A percentile compares a stretch with the other conserved stretches of the same genome.
Evolutionary conservation across 306 rosid genomes (phyloP).

Genomic region (Bauhinia variegata): DNA sequence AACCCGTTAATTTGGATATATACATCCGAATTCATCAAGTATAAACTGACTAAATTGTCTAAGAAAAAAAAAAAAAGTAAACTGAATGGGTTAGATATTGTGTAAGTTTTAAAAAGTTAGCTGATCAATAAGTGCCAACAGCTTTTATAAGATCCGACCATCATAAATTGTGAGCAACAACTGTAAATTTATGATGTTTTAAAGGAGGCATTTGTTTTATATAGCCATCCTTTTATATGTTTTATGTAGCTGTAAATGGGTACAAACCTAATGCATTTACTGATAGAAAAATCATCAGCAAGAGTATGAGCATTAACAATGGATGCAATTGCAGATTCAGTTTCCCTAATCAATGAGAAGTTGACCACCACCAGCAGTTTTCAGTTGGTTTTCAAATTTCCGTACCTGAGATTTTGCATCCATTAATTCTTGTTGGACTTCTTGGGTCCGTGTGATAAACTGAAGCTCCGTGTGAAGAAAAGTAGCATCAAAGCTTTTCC

Average conservation of each 20-base stretch:
- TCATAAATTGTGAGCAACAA: constrained; percentile 7
- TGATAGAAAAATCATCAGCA: constrained; percentile 36
- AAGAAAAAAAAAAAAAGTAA: constrained; percentile 16
- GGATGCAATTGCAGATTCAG: constrained; percentile 75
- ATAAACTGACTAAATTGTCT: constrained; percentile 16
- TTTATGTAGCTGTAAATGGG: neutral
- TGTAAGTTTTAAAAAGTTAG: constrained; percentile 2
- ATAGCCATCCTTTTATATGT: constrained; percentile 9
- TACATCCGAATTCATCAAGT: no score
- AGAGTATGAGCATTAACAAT: constrained; percentile 63
- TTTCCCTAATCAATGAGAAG: constrained; percentile 62
- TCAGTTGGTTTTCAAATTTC: constrained; percentile 69
- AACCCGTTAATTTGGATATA: no score
- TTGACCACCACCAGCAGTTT: constrained; percentile 50
- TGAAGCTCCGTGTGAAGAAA: constrained; percentile 84
- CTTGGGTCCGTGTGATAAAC: constrained; percentile 70
- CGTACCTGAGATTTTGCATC: constrained; percentile 63
- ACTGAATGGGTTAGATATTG: constrained; percentile 5
- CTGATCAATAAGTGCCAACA: neutral
- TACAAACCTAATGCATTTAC: constrained; percentile 7
- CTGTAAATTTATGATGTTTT: constrained; percentile 18
- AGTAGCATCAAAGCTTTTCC: constrained; percentile 59
- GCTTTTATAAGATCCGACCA: constrained; percentile 15
- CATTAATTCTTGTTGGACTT: constrained; percentile 59
- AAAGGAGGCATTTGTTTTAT: neutral